Evolutionary conservation across 2,329 filamentous ascomycete species (phyloP).

Genomic region (Corynespora cassiicola): DNA sequence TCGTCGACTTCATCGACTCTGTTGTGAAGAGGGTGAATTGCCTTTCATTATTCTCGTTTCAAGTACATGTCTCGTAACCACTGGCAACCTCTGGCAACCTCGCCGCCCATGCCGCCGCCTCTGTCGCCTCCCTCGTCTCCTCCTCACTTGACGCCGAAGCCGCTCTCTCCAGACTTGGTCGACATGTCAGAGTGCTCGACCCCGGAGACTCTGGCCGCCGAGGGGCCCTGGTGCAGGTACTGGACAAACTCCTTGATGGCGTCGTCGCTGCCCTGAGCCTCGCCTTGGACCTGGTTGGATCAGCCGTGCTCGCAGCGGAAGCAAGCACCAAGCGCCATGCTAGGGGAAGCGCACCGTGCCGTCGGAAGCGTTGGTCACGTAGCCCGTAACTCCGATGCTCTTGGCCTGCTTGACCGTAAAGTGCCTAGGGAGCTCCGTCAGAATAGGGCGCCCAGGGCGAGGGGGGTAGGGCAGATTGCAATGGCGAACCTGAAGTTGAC

Average conservation of each 20-base stretch:
- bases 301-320: neutral
- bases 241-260: conserved; percentile 73
- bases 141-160: conserved; percentile 57
- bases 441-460: neutral
- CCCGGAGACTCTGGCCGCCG: conserved; percentile 73
- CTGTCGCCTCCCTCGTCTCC: neutral
- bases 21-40: too few relatives aligned
- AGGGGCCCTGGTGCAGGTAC: conserved; percentile 77
- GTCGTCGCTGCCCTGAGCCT: conserved; percentile 78
- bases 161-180: conserved; percentile 69
- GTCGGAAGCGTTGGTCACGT: conserved; percentile 54
- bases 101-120: conserved; percentile 1
- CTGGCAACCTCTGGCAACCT: too few relatives aligned
- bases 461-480: neutral
- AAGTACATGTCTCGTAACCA: too few relatives aligned
- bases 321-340: conserved; percentile 49
- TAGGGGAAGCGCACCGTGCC: conserved; percentile 46
- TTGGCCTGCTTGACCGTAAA: conserved; percentile 53
- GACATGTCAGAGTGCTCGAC: conserved; percentile 74
- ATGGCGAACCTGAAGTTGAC: conserved; percentile 60
- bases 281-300: conserved; percentile 76
- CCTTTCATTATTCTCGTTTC: too few relatives aligned
- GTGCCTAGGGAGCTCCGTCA: conserved; percentile 28
- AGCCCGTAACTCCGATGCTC: conserved; percentile 52
- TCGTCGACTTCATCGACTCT: too few relatives aligned